These are phyloP conservation scores for Aphanomyces euteiches DNA, from an alignment of 352 stramenopile genomes.

Conservation along the genomic window DNA sequence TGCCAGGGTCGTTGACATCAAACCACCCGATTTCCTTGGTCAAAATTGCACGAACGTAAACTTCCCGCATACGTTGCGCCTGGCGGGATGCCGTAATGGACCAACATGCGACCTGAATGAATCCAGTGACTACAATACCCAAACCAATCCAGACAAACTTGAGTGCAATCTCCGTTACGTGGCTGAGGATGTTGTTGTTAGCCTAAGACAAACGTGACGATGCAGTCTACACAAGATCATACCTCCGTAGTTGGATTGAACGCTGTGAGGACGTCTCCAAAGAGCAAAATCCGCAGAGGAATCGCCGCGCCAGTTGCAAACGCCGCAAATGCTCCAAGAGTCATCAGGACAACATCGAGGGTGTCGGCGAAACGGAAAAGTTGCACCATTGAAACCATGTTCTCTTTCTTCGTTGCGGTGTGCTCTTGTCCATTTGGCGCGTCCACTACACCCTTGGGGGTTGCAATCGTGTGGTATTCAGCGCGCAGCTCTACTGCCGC, in stretches of 20 bases:
- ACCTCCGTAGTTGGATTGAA: slow-evolving; percentile 26
- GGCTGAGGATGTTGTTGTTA: no score
- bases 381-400: slow-evolving; percentile 24
- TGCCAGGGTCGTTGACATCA: slow-evolving; percentile 6
- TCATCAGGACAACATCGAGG: slow-evolving; percentile 24
- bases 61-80: slow-evolving; percentile 21
- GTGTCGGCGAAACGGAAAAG: slow-evolving; percentile 30
- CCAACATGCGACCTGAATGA: slow-evolving; percentile 57
- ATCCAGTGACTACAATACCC: slow-evolving; percentile 48
- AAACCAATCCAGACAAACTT: slow-evolving; percentile 55
- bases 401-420: background rate
- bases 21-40: slow-evolving; percentile 17
- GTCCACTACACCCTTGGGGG: background rate
- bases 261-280: slow-evolving; percentile 21
- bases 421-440: no score
- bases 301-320: slow-evolving; percentile 20
- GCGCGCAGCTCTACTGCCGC: no score
- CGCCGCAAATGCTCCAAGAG: slow-evolving; percentile 14
- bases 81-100: slow-evolving; percentile 30
- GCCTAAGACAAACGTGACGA: slow-evolving; percentile 21
- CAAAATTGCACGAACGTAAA: slow-evolving; percentile 25
- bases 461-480: background rate
- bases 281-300: slow-evolving; percentile 27
- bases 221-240: background rate
- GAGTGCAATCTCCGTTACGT: slow-evolving; percentile 39